These are phyloP conservation scores for Sclerotinia nivalis DNA, from an alignment of 2,329 filamentous ascomycete genomes.

Conservation along the genomic window DNA sequence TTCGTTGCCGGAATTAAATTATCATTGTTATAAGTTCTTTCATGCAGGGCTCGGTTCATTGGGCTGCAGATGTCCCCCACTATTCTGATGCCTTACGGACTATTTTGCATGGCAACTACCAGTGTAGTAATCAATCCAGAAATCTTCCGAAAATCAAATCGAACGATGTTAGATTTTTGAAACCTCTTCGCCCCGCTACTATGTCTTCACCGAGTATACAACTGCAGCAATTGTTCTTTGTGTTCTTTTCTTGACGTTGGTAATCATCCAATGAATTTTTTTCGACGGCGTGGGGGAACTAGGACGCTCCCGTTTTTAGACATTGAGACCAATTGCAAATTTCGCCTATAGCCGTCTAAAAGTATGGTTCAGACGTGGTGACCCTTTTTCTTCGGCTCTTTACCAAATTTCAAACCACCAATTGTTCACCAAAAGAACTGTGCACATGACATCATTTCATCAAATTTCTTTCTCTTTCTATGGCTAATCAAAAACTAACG, in stretches of 20 bases:
- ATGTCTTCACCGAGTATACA: constrained; percentile 6
- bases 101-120: neutral
- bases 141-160: neutral
- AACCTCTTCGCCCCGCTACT: neutral
- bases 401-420: neutral
- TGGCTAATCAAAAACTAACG: neutral
- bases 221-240: neutral
- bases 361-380: neutral
- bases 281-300: neutral
- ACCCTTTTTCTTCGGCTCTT: neutral
- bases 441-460: constrained; percentile 5
- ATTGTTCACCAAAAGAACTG: neutral
- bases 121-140: neutral
- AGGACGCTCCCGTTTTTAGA: neutral
- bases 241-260: neutral
- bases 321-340: neutral
- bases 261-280: neutral
- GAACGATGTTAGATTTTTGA: neutral
- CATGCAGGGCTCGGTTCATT: constrained; percentile 15
- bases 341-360: neutral
- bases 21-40: no score
- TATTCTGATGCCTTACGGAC: constrained; percentile 3
- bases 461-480: neutral
- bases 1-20: neutral
- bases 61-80: neutral